Base-by-base conservation (phyloP, 352 stramenopile species). In the Pythium guiyangense region DNA sequence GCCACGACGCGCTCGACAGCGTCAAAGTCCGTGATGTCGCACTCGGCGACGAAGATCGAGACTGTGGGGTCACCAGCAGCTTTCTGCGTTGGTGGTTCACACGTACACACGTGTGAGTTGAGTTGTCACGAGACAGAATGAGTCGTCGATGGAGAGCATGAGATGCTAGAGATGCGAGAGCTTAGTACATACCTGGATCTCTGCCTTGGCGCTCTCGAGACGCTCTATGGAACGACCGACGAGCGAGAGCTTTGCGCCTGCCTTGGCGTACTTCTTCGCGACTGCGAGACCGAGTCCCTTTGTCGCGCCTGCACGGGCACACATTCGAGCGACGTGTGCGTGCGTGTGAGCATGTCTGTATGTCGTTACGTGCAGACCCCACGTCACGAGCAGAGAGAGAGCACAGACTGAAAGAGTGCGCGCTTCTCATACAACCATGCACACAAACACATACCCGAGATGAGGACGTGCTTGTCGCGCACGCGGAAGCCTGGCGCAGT, bases 201-300 rank as follows among this genome's bases (percentile, higher is more conserved):
- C 58, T 9, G 25, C 20, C n/a, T 51, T 45, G 18, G 58, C 51
- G 39, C 12, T 18, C 37, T 64, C 51, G 8, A 64, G 42, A 6
- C 52, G 44, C 27, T 43, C 51, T 11, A 59, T 44, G 20, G 44
- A 58, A 5, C 44, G 51, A 1, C 44, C 58, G 10, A 64, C 52
- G 27, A 64, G 50, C 52, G 58, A 59, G 18, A 64, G 34, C 50
- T 82, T 80, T 26, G 80, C 80, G 8, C 74, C 77, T 6, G 67
- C 68, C 3, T 64, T 59, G 1, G 69, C 62, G 43, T 88, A 90
- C 14, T 86, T 78, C 47, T 77, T 84, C 52, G 80, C 80, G 47
- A 89, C 71, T 40, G 76, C 67, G 27, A 90, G 68, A 2, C 80
- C 78, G 14, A 88, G 46, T 0, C 70, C 70, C 20, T 54, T 59